phyloP scores from a whole-genome alignment of 78 protist species.

The Dictyostelium capitatum region DNA sequence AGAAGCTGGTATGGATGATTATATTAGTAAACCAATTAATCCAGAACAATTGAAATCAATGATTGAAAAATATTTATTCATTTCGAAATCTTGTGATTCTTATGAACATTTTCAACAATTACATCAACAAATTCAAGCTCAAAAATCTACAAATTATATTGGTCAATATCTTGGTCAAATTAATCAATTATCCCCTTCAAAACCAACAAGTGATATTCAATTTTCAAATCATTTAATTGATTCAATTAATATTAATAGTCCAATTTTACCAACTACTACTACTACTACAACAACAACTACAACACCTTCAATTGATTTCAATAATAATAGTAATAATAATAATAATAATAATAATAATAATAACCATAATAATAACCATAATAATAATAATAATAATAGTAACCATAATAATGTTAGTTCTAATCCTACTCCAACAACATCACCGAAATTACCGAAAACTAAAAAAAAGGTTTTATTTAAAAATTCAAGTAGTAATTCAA shows the following conservation, averaged over 20 bases:
- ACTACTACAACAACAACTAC: not conserved
- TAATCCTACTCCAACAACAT: not conserved
- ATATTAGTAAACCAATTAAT: conserved; percentile 81
- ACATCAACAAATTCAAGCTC: conserved; percentile 11
- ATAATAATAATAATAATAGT: not conserved
- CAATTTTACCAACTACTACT: not conserved
- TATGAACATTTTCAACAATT: conserved; percentile 12
- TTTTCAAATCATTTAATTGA: no score
- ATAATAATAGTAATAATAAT: not conserved
- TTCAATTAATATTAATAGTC: no score
- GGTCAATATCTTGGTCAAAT: not conserved
- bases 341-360: not conserved
- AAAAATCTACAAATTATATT: not conserved
- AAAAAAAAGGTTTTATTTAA: no score
- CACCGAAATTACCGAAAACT: no score
- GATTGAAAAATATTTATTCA: conserved; percentile 42
- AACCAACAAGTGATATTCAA: no score
- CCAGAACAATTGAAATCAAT: conserved; percentile 48
- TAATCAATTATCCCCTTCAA: no score
- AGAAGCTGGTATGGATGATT: conserved; percentile 86
- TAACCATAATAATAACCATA: not conserved
- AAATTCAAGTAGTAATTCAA: no score
- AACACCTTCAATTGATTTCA: not conserved
- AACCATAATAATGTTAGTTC: not conserved
- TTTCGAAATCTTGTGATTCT: not conserved